Evolutionary conservation across 768 basidiomycete genomes (phyloP).

Genomic region (Cystobasidiopsis lactophilus): DNA sequence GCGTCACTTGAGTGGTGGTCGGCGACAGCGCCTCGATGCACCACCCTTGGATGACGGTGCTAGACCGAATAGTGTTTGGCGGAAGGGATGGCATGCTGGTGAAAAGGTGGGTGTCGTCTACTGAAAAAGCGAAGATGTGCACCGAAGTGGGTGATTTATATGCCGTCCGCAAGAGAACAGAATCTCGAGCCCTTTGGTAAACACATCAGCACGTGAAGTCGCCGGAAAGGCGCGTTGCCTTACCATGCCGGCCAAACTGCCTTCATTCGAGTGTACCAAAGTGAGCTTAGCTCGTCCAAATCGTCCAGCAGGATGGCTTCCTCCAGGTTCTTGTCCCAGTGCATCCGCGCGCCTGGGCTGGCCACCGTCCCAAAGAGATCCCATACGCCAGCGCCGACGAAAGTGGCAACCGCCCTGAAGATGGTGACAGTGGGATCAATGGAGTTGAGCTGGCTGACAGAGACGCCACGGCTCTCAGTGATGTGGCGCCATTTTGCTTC

Average conservation of each 20-base stretch:
- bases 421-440: slow-evolving; percentile 93
- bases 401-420: slow-evolving; percentile 87
- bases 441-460: slow-evolving; percentile 82
- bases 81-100: slow-evolving; percentile 36
- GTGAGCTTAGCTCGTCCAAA: slow-evolving; percentile 33
- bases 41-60: slow-evolving; percentile 97
- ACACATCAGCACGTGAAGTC: neutral
- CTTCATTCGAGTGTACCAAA: slow-evolving; percentile 24
- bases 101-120: slow-evolving; percentile 70
- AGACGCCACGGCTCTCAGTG: slow-evolving; percentile 65
- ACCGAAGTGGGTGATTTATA: slow-evolving; percentile 91
- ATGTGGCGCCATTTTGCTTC: slow-evolving; percentile 78
- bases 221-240: neutral
- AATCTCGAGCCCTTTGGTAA: slow-evolving; percentile 54
- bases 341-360: slow-evolving; percentile 61
- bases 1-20: slow-evolving; percentile 73
- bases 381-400: slow-evolving; percentile 88
- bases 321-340: slow-evolving; percentile 72
- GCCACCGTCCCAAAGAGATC: slow-evolving; percentile 71
- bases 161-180: slow-evolving; percentile 75
- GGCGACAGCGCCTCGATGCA: slow-evolving; percentile 88
- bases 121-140: slow-evolving; percentile 86
- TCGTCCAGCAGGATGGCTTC: slow-evolving; percentile 69
- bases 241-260: neutral
- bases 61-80: slow-evolving; percentile 59